Percentiles rank a stretch among this genome's conserved stretches.
These are phyloP conservation scores for Acer saccharum DNA, from an alignment of 345 rosid genomes.

Conservation along the genomic window DNA sequence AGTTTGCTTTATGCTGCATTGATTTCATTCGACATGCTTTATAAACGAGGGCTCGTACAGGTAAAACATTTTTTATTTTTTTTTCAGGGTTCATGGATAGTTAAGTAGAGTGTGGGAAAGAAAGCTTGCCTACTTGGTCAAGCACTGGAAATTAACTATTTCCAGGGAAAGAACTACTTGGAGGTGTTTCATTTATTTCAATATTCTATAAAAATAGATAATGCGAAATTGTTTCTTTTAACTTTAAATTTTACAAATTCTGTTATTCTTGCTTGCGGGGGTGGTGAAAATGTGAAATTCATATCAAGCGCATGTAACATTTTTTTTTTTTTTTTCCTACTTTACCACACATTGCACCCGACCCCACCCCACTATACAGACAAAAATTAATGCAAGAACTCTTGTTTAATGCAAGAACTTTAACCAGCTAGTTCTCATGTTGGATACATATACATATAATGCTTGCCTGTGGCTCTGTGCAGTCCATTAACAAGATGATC, in stretches of 20 bases:
- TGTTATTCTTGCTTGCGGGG: neutral
- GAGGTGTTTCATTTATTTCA: constrained; percentile 46
- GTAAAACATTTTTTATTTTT: neutral
- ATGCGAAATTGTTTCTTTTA: neutral
- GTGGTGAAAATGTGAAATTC: neutral
- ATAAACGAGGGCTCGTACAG: neutral
- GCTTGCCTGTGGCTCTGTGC: too few species aligned
- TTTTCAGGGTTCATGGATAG: constrained; percentile 96
- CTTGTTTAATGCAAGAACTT: too few species aligned
- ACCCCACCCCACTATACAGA: neutral
- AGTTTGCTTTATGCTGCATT: neutral
- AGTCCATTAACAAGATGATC: too few species aligned
- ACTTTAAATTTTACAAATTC: neutral
- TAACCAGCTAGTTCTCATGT: too few species aligned
- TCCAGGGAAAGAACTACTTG: constrained; percentile 82
- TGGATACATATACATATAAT: too few species aligned
- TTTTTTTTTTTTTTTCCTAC: neutral
- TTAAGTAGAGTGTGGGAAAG: constrained; percentile 95
- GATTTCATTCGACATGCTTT: neutral
- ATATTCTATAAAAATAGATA: neutral
- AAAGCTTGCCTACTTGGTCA: constrained; percentile 95
- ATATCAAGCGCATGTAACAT: neutral
- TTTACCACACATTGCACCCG: neutral
- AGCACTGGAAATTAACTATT: constrained; percentile 89
- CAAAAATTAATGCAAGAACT: neutral